Conservation (phyloP, 2,329 filamentous ascomycete genomes). For the Fusarium burgessii region DNA sequence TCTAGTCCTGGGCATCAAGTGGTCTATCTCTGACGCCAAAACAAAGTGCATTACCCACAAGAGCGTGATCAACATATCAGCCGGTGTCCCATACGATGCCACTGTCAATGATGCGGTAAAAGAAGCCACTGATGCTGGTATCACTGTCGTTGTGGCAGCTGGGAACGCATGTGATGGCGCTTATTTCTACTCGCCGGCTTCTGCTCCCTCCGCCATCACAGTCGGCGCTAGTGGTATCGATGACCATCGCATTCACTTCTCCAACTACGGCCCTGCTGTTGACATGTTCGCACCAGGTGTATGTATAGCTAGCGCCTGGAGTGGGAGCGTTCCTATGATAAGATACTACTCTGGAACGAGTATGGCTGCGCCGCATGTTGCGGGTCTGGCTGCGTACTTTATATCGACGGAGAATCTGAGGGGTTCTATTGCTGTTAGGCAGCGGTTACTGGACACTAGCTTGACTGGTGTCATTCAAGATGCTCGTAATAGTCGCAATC, state of each 20-base stretch:
- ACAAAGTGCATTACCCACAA: background rate
- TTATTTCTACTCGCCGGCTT: background rate
- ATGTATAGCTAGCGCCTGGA: background rate
- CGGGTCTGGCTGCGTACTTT: constrained; percentile 10
- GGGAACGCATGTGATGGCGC: background rate
- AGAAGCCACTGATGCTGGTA: background rate
- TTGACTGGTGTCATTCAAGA: background rate
- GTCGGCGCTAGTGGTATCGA: constrained; percentile 1
- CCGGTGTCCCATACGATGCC: accelerated
- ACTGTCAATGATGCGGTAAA: background rate
- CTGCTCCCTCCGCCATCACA: constrained; percentile 3
- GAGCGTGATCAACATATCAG: background rate
- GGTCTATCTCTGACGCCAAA: background rate
- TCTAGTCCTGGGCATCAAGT: background rate
- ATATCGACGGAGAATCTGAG: background rate
- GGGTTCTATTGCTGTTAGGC: background rate
- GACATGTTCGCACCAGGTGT: constrained; percentile 8
- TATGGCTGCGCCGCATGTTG: background rate
- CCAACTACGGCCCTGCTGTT: constrained; percentile 7
- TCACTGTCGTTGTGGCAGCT: constrained; percentile 1
- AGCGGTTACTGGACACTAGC: background rate
- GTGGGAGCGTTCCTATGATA: accelerated
- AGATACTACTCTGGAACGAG: background rate
- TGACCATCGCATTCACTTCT: background rate
- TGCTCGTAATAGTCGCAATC: background rate